phyloP scores from a whole-genome alignment of 1,284 basidiomycete genomes.

The Ganoderma lingzhi region DNA sequence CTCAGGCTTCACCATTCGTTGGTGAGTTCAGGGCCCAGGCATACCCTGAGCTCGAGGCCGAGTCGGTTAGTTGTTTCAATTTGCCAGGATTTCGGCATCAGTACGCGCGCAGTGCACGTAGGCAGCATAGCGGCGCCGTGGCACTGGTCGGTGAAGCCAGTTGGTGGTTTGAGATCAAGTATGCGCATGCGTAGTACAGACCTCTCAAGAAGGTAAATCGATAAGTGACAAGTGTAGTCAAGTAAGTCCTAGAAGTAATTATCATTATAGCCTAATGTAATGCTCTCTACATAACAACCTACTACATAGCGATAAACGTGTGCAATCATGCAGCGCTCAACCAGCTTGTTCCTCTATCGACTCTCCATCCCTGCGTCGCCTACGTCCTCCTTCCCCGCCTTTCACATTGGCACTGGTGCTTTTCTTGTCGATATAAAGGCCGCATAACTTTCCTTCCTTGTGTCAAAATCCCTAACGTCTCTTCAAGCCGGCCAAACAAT shows the following conservation, averaged over 20 bases:
- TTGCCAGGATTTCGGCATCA: no score
- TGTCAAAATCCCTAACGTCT: no score
- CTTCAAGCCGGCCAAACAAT: neutral
- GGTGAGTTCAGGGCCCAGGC: neutral
- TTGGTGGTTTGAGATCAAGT: neutral
- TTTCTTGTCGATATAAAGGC: neutral
- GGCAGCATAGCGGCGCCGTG: no score
- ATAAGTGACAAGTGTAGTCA: neutral
- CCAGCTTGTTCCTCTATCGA: neutral
- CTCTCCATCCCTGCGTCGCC: neutral
- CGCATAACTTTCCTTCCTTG: neutral
- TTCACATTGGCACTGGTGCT: neutral
- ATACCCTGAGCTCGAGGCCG: neutral
- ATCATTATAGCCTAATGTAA: neutral
- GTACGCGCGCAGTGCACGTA: neutral
- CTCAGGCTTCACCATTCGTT: neutral
- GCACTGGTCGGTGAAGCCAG: neutral
- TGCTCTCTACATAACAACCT: no score
- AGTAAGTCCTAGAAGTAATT: neutral
- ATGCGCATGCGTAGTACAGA: neutral
- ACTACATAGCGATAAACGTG: neutral
- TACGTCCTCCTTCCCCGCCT: no score
- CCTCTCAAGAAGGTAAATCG: neutral
- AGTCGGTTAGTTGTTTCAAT: neutral
- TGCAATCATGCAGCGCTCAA: neutral